Evolutionary conservation across 78 protist genomes (phyloP).

Genomic region (Speleostelium caveatum): DNA sequence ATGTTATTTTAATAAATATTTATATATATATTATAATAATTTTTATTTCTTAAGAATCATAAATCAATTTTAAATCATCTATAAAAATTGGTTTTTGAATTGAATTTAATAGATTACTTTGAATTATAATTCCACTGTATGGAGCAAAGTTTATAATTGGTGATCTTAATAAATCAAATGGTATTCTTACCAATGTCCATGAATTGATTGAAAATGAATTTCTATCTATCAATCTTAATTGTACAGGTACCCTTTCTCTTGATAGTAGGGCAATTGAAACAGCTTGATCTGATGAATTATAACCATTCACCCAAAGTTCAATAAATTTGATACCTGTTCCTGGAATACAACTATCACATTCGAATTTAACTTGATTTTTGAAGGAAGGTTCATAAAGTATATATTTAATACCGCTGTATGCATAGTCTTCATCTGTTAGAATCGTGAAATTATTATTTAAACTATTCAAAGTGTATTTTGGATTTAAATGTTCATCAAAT

Average conservation of each 20-base stretch:
- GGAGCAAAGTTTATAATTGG: not conserved
- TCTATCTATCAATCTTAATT: not conserved
- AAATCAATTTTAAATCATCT: slow-evolving; percentile 28
- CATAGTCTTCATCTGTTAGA: not conserved
- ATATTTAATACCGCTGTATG: not conserved
- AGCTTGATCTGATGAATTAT: not conserved
- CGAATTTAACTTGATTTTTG: not conserved
- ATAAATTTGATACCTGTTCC: slow-evolving; percentile 8
- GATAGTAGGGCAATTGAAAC: not conserved
- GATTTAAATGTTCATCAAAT: not conserved
- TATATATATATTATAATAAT: too few species aligned
- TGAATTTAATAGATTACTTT: not conserved
- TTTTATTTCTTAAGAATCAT: slow-evolving; percentile 10
- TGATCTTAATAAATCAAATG: slow-evolving; percentile 3
- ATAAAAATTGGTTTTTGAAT: not conserved
- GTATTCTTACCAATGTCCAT: slow-evolving; percentile 7
- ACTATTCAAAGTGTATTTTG: not conserved
- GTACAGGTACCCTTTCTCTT: not conserved
- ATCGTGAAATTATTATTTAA: not conserved
- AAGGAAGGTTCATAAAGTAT: not conserved
- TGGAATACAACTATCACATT: slow-evolving; percentile 22
- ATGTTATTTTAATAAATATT: too few species aligned
- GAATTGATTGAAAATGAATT: not conserved
- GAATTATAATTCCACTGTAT: not conserved
- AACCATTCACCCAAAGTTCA: slow-evolving; percentile 20